Evolutionary conservation across 129 eudicot genomes (phyloP).

Genomic region (Kitagawia praeruptora): DNA sequence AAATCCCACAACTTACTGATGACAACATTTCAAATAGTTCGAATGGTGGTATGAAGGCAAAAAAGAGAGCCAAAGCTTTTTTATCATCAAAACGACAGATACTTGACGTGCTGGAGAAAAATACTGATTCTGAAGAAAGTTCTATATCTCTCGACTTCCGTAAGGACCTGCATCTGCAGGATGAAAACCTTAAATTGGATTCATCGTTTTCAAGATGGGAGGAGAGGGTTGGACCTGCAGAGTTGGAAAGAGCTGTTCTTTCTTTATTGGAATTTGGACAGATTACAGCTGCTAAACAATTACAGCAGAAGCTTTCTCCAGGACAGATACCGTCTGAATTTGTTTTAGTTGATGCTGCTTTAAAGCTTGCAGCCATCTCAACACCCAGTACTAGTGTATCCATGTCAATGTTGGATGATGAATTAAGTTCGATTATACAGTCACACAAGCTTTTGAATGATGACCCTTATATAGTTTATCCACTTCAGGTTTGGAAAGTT

Average conservation of each 20-base stretch:
- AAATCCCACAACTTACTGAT: slow-evolving; percentile 40
- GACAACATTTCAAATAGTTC: slow-evolving; percentile 29
- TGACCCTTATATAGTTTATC: slow-evolving; percentile 43
- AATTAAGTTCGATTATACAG: slow-evolving; percentile 45
- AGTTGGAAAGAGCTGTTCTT: slow-evolving; percentile 90
- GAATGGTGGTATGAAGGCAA: slow-evolving; percentile 41
- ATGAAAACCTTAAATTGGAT: slow-evolving; percentile 49
- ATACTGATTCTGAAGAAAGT: slow-evolving; percentile 47
- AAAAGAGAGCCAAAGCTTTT: slow-evolving; percentile 58
- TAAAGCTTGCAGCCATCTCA: slow-evolving; percentile 74
- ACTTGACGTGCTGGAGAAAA: slow-evolving; percentile 48
- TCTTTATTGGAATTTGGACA: slow-evolving; percentile 95
- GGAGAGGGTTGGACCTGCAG: slow-evolving; percentile 87
- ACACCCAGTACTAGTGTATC: slow-evolving; percentile 53
- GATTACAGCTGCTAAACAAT: slow-evolving; percentile 86
- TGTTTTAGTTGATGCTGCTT: slow-evolving; percentile 57
- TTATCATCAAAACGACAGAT: slow-evolving; percentile 42
- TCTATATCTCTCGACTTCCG: slow-evolving; percentile 16
- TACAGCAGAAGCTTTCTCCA: slow-evolving; percentile 84
- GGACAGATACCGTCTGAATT: slow-evolving; percentile 61
- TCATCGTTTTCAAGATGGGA: slow-evolving; percentile 85
- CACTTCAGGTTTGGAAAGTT: slow-evolving; percentile 48
- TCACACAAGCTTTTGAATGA: slow-evolving; percentile 45
- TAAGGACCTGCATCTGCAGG: slow-evolving; percentile 37
- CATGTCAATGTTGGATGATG: slow-evolving; percentile 62